Evolutionary conservation across 2,329 filamentous ascomycete genomes (phyloP), one percentile per base, ranked within the genome.

Genomic region (Penicillium hordei): DNA sequence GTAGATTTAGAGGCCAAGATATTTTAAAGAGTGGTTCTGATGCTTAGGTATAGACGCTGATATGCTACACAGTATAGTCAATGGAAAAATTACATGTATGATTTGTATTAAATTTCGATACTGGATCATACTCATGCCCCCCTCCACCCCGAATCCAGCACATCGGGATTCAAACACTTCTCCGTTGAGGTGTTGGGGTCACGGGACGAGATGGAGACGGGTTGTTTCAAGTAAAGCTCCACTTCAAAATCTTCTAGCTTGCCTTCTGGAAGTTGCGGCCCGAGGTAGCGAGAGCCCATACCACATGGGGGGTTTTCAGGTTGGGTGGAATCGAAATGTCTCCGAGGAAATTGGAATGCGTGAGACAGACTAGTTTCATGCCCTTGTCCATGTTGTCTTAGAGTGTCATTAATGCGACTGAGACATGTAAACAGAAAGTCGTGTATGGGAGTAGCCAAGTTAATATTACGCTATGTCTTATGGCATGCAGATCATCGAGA

Each of bases 261-360:
- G 43, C 36, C 55, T 64, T 60, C 62, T 63, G 59, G 62, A 63
- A 62, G 55, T 45, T 44, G 25, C 50, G 52, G 55, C 52, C 62
- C 60, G 62, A 61, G 60, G 59, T 60, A 31, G 42, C 34, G n/a
- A 46, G 29, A 45, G 29, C 9, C 42, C 48, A 27, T 44, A 52
- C 54, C 54, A 56, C 34, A 56, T 56, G 48, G 44, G 44, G 21
- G 52, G 2, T 40, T 39, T 43, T 21, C 45, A 48, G 27, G 44
- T 38, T 54, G 31, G 52, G 40, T 52, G 44, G 39, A 54, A 54
- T 52, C 40, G 36, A 23, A 48, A 52, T 55, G 39, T 39, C 29
- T 43, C 31, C 17, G 55, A 44, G 17, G 23, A 23, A 51, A 54
- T 33, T 48, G 10, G 45, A 51, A 54, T 45, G 17, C 33, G 46